Evolutionary conservation across 257 asterid species (phyloP), one percentile per base, ranked within the genome.

Genomic region (Solanum tacnaense): DNA sequence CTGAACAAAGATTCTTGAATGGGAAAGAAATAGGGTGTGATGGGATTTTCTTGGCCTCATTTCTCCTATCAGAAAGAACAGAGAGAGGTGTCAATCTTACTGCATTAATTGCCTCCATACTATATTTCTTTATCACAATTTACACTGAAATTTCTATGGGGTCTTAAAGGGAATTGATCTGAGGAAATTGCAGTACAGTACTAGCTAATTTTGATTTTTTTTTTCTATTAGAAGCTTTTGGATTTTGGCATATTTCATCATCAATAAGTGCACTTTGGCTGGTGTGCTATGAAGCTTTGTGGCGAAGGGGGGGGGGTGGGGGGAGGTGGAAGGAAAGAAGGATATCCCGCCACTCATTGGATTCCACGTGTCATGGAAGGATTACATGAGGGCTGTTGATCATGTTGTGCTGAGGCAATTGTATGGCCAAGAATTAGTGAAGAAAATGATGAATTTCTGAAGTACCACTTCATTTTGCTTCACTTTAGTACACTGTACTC

Each of bases 91-190:
- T 93, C 90, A 93, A 89, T 84, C 93, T 94, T 91, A 76, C 95
- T 82, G 96, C 96, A 89, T 97, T 94, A 76, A 96, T 90, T 90
- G 98, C 98, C 93, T 94, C 95, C 99, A 97, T 97, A 86, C 90
- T 88, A 89, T 88, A 85, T 52, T 87, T 68, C 12, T 25, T 20
- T 38, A 12, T 46, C 31, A 35, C 12, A 27, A 74, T 7, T 41
- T 49, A 29, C 49, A 29, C 44, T 86, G 39, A 13, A 85, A 12
- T 32, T 16, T 39, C 12, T 46, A 68, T 39, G 65, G 84, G n/a
- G 29, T 84, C 49, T 76, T 16, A 38, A 27, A 13, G n/a, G 36
- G 10, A 62, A 27, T n/a, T 84, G 79, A 27, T 25, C 8, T 35
- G 62, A 79, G 85, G 1, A 27, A 79, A 27, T 44, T 81, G 68